These are phyloP conservation scores for Meyerozyma guilliermondii DNA, from an alignment of 1,139 yeast genomes.

Conservation along the genomic window DNA sequence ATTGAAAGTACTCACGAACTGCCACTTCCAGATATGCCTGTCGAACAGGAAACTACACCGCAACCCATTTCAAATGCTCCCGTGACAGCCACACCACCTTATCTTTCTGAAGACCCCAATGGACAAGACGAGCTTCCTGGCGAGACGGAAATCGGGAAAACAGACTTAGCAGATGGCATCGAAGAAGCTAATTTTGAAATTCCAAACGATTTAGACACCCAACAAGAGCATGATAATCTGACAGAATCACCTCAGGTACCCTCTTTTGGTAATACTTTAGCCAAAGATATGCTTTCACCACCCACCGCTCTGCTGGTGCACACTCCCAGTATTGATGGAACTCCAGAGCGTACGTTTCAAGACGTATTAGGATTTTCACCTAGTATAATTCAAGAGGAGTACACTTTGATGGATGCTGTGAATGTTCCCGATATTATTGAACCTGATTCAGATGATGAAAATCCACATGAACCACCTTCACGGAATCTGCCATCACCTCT, in stretches of 20 bases:
- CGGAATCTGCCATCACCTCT: neutral
- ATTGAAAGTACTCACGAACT: too few species aligned
- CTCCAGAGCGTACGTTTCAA: conserved; percentile 1
- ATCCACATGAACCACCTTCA: neutral
- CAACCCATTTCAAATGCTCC: too few species aligned
- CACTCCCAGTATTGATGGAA: neutral
- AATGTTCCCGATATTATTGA: conserved; percentile 1
- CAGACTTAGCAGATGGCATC: neutral
- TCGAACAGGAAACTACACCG: neutral
- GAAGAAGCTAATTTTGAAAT: neutral
- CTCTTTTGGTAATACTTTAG: neutral
- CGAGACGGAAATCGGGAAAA: neutral
- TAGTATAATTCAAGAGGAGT: conserved; percentile 16
- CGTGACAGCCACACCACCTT: too few species aligned
- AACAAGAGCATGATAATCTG: neutral
- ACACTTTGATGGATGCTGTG: conserved; percentile 12
- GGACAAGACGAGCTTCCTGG: too few species aligned
- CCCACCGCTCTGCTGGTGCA: neutral
- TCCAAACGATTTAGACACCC: neutral
- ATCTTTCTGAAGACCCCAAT: neutral
- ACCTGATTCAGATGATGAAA: neutral
- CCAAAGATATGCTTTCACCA: neutral
- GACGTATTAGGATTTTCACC: conserved; percentile 4
- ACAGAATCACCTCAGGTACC: too few species aligned
- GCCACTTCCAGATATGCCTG: neutral